phyloP scores from a whole-genome alignment of 768 basidiomycete species.

The Rhizopogon vinicolor region DNA sequence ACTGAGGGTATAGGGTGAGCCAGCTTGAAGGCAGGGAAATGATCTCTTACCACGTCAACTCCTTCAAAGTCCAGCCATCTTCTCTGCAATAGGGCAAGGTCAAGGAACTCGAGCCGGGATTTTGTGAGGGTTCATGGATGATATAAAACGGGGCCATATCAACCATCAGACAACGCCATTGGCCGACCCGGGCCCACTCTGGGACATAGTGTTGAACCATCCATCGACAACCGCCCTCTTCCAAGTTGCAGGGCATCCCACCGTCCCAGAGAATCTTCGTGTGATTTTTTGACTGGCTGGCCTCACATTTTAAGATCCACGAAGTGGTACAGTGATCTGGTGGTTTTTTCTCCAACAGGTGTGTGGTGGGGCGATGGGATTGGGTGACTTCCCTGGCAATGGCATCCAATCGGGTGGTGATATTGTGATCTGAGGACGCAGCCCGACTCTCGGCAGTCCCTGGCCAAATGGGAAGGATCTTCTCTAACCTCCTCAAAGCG shows the following conservation, averaged over 20 bases:
- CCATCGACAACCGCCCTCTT: neutral
- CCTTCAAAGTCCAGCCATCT: neutral
- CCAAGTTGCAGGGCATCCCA: neutral
- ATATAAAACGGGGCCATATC: neutral
- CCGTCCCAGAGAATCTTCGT: neutral
- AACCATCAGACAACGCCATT: neutral
- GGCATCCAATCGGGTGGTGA: neutral
- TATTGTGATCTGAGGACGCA: neutral
- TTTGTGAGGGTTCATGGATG: neutral
- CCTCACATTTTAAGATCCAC: neutral
- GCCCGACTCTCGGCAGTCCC: neutral
- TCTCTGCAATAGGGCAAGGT: no score
- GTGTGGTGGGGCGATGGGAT: neutral
- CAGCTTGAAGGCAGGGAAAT: neutral
- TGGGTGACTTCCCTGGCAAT: neutral
- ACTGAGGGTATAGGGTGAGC: no score
- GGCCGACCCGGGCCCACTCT: neutral
- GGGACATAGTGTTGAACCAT: neutral
- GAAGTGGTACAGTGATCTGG: no score
- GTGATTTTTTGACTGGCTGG: neutral
- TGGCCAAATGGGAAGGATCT: neutral
- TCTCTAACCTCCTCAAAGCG: neutral
- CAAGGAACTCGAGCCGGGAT: neutral
- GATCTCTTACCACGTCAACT: neutral
- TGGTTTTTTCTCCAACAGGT: neutral